Evolutionary conservation across 1,284 basidiomycete genomes (phyloP).

Genomic region (Trichosporon faecale): DNA sequence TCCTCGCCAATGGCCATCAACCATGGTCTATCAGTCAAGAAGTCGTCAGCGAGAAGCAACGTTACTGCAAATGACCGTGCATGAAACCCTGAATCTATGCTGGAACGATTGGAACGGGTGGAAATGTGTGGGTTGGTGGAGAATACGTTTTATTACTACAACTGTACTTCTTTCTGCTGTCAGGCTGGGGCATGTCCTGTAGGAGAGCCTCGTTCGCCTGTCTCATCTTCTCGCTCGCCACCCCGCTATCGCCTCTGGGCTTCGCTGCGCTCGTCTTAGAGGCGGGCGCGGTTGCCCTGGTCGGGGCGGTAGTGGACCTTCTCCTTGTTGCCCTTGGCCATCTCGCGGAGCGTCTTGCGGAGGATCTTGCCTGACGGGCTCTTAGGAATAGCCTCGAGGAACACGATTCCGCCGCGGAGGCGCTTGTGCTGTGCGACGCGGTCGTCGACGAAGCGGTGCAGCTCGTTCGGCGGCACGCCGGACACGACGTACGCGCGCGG

Average conservation of each 20-base stretch:
- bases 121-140: neutral
- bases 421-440: conserved; percentile 57
- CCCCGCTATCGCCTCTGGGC: neutral
- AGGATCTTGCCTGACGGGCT: conserved; percentile 49
- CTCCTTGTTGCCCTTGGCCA: conserved; percentile 8
- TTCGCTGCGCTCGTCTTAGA: neutral
- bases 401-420: conserved; percentile 54
- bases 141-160: neutral
- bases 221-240: neutral
- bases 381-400: conserved; percentile 56
- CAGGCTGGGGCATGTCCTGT: neutral
- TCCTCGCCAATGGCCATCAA: too few relatives aligned
- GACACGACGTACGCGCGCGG: conserved; percentile 33
- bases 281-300: neutral
- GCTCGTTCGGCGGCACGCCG: conserved; percentile 4
- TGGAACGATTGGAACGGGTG: neutral
- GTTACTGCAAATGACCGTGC: neutral
- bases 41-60: neutral
- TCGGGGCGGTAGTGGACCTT: neutral
- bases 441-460: conserved; percentile 48
- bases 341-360: conserved; percentile 31
- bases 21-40: neutral
- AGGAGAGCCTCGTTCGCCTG: neutral
- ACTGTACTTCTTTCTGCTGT: neutral
- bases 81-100: neutral